Evolutionary conservation across 176 grass and related monocot genomes (phyloP).

Genomic region (Hyparrhenia diplandra): DNA sequence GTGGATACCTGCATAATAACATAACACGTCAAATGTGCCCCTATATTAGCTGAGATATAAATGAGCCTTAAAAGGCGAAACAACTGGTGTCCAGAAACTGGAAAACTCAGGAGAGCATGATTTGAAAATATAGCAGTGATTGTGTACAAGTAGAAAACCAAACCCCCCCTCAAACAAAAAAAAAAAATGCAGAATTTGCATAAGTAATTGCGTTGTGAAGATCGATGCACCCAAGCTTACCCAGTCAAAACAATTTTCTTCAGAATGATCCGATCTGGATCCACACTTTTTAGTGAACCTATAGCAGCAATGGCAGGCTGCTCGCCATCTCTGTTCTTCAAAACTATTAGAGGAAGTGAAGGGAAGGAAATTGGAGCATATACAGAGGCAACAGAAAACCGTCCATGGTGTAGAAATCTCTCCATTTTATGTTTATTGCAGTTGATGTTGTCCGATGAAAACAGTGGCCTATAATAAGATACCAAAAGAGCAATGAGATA

Average conservation of each 20-base stretch:
- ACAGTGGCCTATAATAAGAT: slow-evolving; percentile 76
- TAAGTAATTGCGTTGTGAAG: not conserved
- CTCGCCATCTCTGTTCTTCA: slow-evolving; percentile 68
- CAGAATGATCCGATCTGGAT: slow-evolving; percentile 78
- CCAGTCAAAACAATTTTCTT: slow-evolving; percentile 96
- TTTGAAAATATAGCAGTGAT: not conserved
- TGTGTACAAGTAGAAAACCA: not conserved
- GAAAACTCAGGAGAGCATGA: not conserved
- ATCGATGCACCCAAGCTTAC: slow-evolving; percentile 42
- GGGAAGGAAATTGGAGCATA: slow-evolving; percentile 89
- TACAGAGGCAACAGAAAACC: slow-evolving; percentile 81
- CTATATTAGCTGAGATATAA: slow-evolving; percentile 9
- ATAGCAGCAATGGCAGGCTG: slow-evolving; percentile 61
- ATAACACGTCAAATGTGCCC: not conserved
- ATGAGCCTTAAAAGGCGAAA: not conserved
- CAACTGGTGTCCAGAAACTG: not conserved
- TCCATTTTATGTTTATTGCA: slow-evolving; percentile 99
- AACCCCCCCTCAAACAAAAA: not conserved
- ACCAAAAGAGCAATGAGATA: slow-evolving; percentile 21
- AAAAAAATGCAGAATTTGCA: not conserved
- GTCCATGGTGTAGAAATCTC: slow-evolving; percentile 87
- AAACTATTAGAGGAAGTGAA: slow-evolving; percentile 64
- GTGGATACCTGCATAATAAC: slow-evolving; percentile 67
- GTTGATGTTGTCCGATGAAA: slow-evolving; percentile 89
- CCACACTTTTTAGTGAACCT: slow-evolving; percentile 80